Conservation (phyloP, 2,329 filamentous ascomycete genomes). For the Monilinia vaccinii-corymbosi region DNA sequence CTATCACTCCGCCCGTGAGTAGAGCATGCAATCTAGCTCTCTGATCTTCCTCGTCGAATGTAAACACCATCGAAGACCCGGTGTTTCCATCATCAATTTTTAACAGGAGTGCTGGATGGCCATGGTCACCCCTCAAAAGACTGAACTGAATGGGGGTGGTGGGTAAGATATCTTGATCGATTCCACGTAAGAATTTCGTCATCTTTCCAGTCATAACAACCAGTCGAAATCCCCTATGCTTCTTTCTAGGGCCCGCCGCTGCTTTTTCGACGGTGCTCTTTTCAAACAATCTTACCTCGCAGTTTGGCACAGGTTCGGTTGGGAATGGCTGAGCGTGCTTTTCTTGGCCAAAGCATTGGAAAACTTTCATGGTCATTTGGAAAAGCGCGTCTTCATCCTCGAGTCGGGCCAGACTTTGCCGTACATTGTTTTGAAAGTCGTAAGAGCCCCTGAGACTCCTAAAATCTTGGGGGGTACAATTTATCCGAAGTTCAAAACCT, state of each 20-base stretch:
- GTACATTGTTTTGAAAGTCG: constrained; percentile 72
- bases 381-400: constrained; percentile 63
- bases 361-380: constrained; percentile 58
- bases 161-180: constrained; percentile 60
- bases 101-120: constrained; percentile 55
- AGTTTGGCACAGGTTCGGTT: constrained; percentile 60
- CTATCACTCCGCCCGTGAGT: constrained; percentile 62
- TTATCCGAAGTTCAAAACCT: constrained; percentile 63
- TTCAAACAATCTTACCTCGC: constrained; percentile 69
- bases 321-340: constrained; percentile 66
- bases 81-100: constrained; percentile 41
- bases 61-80: constrained; percentile 61
- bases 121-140: constrained; percentile 63
- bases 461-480: constrained; percentile 69
- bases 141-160: constrained; percentile 67
- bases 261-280: constrained; percentile 57
- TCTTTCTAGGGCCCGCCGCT: constrained; percentile 60
- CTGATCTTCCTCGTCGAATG: constrained; percentile 66
- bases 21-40: constrained; percentile 63
- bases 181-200: constrained; percentile 67
- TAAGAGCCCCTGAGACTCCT: constrained; percentile 73
- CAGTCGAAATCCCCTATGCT: constrained; percentile 73
- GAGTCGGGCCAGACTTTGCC: constrained; percentile 58
- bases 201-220: constrained; percentile 68
- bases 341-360: constrained; percentile 72